Evolutionary conservation across 257 asterid species (phyloP).

Genomic region (Rhazya stricta): DNA sequence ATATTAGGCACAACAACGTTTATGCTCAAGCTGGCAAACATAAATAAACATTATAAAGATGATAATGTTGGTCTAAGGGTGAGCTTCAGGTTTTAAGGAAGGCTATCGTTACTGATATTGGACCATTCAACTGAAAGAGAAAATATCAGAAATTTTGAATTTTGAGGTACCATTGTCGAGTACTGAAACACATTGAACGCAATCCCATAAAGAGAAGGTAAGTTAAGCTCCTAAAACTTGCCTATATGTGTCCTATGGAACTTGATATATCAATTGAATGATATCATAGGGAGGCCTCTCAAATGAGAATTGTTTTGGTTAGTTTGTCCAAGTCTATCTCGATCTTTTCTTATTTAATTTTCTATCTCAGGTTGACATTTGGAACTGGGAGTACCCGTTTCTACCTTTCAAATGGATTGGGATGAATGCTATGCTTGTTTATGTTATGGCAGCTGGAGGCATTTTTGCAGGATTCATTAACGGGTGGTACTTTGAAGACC

Average conservation of each 20-base stretch:
- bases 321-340: background rate
- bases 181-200: too few relatives aligned
- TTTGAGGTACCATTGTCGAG: background rate
- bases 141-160: background rate
- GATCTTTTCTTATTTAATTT: constrained; percentile 5
- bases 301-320: background rate
- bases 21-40: background rate
- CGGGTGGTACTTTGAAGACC: constrained; percentile 72
- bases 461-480: constrained; percentile 70
- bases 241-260: background rate
- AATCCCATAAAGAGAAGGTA: too few relatives aligned
- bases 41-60: background rate
- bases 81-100: background rate
- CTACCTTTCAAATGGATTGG: constrained; percentile 77
- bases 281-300: background rate
- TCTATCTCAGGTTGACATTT: constrained; percentile 48
- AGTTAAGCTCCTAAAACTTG: too few relatives aligned
- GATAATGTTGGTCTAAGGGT: background rate
- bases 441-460: constrained; percentile 73
- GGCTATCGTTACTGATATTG: background rate
- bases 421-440: constrained; percentile 81
- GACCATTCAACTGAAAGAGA: background rate
- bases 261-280: background rate
- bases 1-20: background rate
- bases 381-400: constrained; percentile 40